Percentiles rank a stretch among this genome's conserved stretches.
Evolutionary conservation across 202 grass and related monocot species (phyloP).

Genomic region (Miscanthus sacchariflorus): DNA sequence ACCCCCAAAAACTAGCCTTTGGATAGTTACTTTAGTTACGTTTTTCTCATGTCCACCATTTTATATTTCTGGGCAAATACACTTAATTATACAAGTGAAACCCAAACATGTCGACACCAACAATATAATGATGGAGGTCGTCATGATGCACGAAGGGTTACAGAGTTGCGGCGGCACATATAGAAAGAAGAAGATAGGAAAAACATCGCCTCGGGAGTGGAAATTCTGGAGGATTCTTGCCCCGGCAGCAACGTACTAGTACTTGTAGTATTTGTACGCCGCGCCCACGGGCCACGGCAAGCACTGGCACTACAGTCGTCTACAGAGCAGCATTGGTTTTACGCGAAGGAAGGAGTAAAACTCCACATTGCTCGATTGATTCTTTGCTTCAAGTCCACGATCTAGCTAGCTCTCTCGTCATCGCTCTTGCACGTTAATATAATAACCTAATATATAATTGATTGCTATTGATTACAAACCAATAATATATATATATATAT

Average conservation of each 20-base stretch:
- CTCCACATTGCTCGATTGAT: constrained; percentile 54
- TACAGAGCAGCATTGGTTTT: constrained; percentile 20
- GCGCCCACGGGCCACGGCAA: neutral
- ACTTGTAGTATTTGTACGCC: neutral
- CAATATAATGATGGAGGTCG: neutral
- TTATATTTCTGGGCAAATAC: too few species aligned
- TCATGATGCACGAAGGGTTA: neutral
- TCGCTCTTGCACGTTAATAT: neutral
- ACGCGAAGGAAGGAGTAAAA: constrained; percentile 33
- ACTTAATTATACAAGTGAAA: too few species aligned
- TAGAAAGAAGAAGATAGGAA: constrained; percentile 13
- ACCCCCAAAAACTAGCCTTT: too few species aligned
- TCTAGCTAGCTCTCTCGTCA: neutral
- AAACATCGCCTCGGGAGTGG: constrained; percentile 49
- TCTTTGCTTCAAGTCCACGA: constrained; percentile 65
- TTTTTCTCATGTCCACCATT: too few species aligned
- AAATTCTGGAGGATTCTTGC: constrained; percentile 52
- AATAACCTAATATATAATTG: too few species aligned
- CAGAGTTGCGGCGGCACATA: neutral
- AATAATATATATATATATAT: too few species aligned
- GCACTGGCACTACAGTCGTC: neutral
- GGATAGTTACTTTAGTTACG: too few species aligned
- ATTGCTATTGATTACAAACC: too few species aligned
- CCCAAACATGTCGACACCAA: too few species aligned
- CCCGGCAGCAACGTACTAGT: constrained; percentile 24